Evolutionary conservation across 768 basidiomycete genomes (phyloP).

Genomic region (Pluteus cervinus): DNA sequence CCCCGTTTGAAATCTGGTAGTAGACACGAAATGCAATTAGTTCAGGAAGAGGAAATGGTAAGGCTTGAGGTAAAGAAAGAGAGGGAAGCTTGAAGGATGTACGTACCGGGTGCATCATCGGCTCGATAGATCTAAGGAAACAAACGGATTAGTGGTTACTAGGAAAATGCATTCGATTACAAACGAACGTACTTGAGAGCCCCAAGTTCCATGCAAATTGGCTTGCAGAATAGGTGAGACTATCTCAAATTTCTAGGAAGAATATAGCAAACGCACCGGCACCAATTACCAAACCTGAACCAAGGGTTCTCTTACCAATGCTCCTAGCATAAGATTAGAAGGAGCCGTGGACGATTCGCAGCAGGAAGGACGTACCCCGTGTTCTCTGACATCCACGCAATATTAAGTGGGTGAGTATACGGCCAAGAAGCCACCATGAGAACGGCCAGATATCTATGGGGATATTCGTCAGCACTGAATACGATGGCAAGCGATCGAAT

Average conservation of each 20-base stretch:
- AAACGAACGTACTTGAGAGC: conserved; percentile 17
- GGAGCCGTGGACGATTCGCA: not conserved
- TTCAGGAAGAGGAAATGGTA: not conserved
- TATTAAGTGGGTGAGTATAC: conserved; percentile 30
- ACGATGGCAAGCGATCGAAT: too few relatives aligned
- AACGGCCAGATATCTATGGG: too few relatives aligned
- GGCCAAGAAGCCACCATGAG: conserved; percentile 31
- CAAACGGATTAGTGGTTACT: too few relatives aligned
- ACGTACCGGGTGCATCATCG: conserved; percentile 27
- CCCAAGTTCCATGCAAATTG: conserved; percentile 26
- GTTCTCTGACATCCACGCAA: conserved; percentile 36
- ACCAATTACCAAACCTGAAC: conserved; percentile 29
- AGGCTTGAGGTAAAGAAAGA: not conserved
- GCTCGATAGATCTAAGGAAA: conserved; percentile 27
- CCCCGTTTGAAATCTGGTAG: conserved; percentile 25
- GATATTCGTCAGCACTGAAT: too few relatives aligned
- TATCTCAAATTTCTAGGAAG: not conserved
- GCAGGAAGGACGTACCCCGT: conserved; percentile 17
- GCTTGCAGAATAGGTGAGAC: conserved; percentile 8
- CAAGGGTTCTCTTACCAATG: conserved; percentile 27
- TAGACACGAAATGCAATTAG: too few relatives aligned
- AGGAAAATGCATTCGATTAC: not conserved
- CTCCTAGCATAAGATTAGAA: conserved; percentile 14
- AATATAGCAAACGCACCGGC: conserved; percentile 17
- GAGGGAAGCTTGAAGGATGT: not conserved